phyloP scores from a whole-genome alignment of 306 rosid genomes.

The Pyrus betulifolia region DNA sequence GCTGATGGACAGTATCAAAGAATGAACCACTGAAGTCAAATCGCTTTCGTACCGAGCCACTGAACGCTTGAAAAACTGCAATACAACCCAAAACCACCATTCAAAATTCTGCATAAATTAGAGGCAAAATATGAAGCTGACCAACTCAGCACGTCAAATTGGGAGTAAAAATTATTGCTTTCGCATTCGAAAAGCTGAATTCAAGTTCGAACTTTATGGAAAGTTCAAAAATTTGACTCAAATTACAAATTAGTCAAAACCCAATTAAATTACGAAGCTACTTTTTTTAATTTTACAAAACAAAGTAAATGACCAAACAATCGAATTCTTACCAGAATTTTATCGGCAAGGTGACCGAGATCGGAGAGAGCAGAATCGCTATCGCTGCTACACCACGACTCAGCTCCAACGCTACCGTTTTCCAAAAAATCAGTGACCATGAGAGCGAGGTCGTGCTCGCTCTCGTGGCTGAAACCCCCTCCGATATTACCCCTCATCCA shows the following conservation, averaged over 20 bases:
- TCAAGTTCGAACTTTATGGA: not conserved
- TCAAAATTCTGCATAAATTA: not conserved
- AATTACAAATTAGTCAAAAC: too few relatives aligned
- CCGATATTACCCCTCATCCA: constrained; percentile 48
- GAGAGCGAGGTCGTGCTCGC: constrained; percentile 78
- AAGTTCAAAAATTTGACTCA: not conserved
- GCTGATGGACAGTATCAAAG: constrained; percentile 54
- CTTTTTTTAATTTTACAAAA: not conserved
- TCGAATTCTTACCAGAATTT: constrained; percentile 38
- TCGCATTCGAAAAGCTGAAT: not conserved
- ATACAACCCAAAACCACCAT: constrained; percentile 5
- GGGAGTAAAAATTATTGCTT: not conserved
- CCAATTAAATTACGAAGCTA: not conserved
- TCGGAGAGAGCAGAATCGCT: constrained; percentile 76
- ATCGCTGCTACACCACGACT: constrained; percentile 87
- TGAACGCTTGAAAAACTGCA: constrained; percentile 61
- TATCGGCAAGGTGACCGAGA: constrained; percentile 71
- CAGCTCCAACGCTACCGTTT: constrained; percentile 79
- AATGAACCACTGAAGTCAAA: constrained; percentile 61
- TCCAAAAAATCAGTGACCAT: constrained; percentile 91
- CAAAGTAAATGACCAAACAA: not conserved
- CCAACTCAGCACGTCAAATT: not conserved
- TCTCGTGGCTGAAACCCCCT: constrained; percentile 81
- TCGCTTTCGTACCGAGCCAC: constrained; percentile 62
- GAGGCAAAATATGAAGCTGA: not conserved